These are phyloP conservation scores for Trichoderma asperelloides DNA, from an alignment of 495 filamentous ascomycete genomes.

Conservation along the genomic window DNA sequence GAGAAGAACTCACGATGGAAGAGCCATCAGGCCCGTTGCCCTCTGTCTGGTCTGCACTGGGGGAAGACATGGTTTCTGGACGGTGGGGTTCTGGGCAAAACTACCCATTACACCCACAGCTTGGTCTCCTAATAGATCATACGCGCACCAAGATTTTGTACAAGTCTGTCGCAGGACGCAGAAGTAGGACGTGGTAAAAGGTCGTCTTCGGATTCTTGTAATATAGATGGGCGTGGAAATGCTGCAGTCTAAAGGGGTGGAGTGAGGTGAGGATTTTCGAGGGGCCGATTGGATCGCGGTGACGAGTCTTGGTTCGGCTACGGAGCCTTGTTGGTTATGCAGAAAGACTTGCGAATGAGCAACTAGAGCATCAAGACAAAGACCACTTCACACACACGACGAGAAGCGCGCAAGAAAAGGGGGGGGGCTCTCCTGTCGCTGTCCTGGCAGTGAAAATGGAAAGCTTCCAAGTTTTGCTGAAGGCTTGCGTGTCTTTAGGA, in stretches of 20 bases:
- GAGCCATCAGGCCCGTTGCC: conserved; percentile 46
- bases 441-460: background rate
- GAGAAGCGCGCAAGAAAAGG: background rate
- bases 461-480: background rate
- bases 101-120: conserved; percentile 25
- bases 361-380: background rate
- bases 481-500: conserved; percentile 1
- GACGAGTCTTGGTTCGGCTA: background rate
- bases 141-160: background rate
- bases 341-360: background rate
- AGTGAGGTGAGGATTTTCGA: background rate
- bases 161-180: background rate
- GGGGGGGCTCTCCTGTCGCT: background rate
- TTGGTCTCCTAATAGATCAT: background rate
- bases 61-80: conserved; percentile 22
- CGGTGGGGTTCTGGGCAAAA: conserved; percentile 18
- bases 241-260: background rate
- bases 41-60: conserved; percentile 32
- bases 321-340: background rate
- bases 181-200: background rate
- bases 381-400: background rate
- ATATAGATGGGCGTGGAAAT: background rate
- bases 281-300: background rate
- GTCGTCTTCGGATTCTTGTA: background rate
- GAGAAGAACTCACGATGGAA: conserved; percentile 42